These are phyloP conservation scores for Purshia tridentata DNA, from an alignment of 306 rosid genomes.

Conservation along the genomic window DNA sequence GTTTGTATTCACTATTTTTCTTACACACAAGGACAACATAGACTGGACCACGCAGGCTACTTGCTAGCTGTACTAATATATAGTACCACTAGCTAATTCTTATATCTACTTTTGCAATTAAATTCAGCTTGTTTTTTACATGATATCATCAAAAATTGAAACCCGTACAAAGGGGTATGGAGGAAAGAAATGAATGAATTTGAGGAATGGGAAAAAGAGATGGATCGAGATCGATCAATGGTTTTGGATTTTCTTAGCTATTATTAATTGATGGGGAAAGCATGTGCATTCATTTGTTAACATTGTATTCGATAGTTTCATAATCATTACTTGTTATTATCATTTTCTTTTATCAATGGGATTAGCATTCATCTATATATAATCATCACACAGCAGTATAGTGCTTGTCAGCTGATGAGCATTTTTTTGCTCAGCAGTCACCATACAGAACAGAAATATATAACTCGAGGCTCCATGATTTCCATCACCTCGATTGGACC, in stretches of 20 bases:
- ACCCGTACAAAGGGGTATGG: constrained; percentile 5
- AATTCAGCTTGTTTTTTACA: too few species aligned
- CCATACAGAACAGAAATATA: background rate
- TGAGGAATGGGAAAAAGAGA: background rate
- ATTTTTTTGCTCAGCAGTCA: background rate
- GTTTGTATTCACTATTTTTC: constrained; percentile 34
- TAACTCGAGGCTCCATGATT: background rate
- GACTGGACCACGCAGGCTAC: background rate
- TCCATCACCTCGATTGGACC: background rate
- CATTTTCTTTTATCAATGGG: background rate
- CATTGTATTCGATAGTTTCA: constrained; percentile 3
- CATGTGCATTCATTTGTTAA: background rate
- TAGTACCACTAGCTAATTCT: too few species aligned
- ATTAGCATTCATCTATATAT: constrained; percentile 3
- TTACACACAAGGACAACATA: background rate
- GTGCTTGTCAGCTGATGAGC: constrained; percentile 8
- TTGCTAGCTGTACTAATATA: background rate
- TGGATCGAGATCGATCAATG: background rate
- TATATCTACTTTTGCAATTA: too few species aligned
- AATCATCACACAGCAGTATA: constrained; percentile 8
- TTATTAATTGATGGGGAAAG: background rate
- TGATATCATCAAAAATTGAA: background rate
- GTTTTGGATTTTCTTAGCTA: background rate
- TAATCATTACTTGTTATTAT: constrained; percentile 9
- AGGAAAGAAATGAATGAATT: constrained; percentile 1